phyloP scores from a whole-genome alignment of 768 basidiomycete species.

The Omphalotus guepiniiformis region DNA sequence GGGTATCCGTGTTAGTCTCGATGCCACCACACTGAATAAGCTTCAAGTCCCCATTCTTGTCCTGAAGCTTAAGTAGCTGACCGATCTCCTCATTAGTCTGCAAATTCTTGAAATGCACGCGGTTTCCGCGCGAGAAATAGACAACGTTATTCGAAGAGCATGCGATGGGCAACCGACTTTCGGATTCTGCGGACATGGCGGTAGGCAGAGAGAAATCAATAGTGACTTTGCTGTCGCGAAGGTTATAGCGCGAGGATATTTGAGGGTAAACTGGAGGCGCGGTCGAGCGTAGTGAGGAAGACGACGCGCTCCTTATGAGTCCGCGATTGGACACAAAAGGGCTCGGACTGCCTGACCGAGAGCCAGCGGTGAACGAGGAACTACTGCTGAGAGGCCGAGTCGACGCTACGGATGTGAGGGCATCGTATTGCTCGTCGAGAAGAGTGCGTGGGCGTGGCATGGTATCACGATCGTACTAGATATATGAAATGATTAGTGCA shows the following conservation, averaged over 20 bases:
- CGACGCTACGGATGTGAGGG: not conserved
- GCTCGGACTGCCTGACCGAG: slow-evolving; percentile 3
- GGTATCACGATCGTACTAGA: too few species aligned
- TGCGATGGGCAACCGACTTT: slow-evolving; percentile 23
- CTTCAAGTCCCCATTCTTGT: slow-evolving; percentile 40
- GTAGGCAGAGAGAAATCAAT: slow-evolving; percentile 29
- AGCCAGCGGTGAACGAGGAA: slow-evolving; percentile 2
- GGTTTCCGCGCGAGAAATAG: slow-evolving; percentile 50
- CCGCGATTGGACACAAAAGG: slow-evolving; percentile 10
- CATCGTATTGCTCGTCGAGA: slow-evolving; percentile 1
- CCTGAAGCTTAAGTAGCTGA: slow-evolving; percentile 48
- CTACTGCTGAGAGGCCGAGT: not conserved
- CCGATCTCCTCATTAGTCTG: slow-evolving; percentile 35
- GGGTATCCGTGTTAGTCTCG: slow-evolving; percentile 31
- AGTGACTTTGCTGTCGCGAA: slow-evolving; percentile 28
- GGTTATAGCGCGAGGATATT: slow-evolving; percentile 29
- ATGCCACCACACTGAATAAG: slow-evolving; percentile 36
- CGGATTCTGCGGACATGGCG: slow-evolving; percentile 2
- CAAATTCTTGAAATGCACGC: slow-evolving; percentile 51
- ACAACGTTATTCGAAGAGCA: slow-evolving; percentile 42
- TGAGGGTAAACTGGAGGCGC: slow-evolving; percentile 26
- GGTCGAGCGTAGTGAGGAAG: slow-evolving; percentile 23
- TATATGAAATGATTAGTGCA: too few species aligned
- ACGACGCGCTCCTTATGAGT: slow-evolving; percentile 30
- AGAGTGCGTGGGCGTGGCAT: too few species aligned